Conservation (phyloP, 768 basidiomycete species). For the Holtermanniella nyarrowii region DNA sequence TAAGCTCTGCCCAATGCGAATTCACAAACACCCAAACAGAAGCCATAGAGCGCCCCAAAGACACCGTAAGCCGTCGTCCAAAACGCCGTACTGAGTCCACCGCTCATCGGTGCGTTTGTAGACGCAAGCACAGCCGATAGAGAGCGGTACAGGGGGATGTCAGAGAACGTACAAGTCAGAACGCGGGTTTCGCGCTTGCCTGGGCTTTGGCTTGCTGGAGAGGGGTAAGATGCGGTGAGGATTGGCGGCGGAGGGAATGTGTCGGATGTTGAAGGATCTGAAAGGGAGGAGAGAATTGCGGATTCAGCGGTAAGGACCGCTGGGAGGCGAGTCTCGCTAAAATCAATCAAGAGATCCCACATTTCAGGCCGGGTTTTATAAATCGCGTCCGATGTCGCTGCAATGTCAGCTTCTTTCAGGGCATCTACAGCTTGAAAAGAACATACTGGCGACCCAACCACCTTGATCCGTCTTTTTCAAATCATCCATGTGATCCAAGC, state of each 20-base stretch:
- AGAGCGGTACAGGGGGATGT: slow-evolving; percentile 29
- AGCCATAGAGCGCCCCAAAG: slow-evolving; percentile 19
- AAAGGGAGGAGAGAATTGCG: background rate
- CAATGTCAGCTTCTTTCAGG: background rate
- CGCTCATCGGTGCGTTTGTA: background rate
- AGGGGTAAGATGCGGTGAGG: background rate
- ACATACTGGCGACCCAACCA: slow-evolving; percentile 39
- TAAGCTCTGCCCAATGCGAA: slow-evolving; percentile 28
- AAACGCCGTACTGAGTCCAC: background rate
- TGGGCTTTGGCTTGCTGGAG: too few relatives aligned
- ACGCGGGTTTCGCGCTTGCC: slow-evolving; percentile 5
- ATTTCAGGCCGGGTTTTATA: slow-evolving; percentile 24
- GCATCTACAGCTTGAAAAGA: background rate
- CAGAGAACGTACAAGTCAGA: slow-evolving; percentile 28
- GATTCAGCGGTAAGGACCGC: slow-evolving; percentile 4
- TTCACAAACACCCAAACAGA: slow-evolving; percentile 37
- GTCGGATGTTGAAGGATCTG: background rate
- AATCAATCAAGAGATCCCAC: slow-evolving; percentile 36
- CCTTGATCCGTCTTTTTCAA: slow-evolving; percentile 17
- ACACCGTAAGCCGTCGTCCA: slow-evolving; percentile 22
- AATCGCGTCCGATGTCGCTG: slow-evolving; percentile 38
- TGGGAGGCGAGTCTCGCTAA: slow-evolving; percentile 8
- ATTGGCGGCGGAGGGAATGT: background rate
- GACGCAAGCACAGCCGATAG: slow-evolving; percentile 1
- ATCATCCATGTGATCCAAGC: slow-evolving; percentile 28